These are phyloP conservation scores for Ophiostoma australiae DNA, from an alignment of 2,329 filamentous ascomycete species.

Conservation along the genomic window DNA sequence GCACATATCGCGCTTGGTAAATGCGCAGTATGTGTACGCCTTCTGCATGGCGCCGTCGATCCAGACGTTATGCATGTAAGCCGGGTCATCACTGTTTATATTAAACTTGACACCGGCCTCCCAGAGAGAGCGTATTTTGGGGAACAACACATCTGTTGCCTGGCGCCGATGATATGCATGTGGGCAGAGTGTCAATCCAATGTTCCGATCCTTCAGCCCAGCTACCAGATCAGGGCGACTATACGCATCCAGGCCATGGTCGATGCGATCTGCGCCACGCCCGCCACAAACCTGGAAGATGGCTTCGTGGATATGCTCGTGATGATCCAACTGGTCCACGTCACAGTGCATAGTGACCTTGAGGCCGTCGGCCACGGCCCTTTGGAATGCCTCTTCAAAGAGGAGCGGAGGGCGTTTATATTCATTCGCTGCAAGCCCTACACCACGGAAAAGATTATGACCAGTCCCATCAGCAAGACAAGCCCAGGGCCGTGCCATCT, in stretches of 20 bases:
- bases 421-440: slow-evolving; percentile 4
- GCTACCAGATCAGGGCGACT: slow-evolving; percentile 1
- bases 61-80: slow-evolving; percentile 9
- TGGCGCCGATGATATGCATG: slow-evolving; percentile 12
- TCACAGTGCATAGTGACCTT: slow-evolving; percentile 10
- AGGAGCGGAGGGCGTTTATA: slow-evolving; percentile 4
- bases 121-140: slow-evolving; percentile 8
- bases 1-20: neutral
- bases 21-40: slow-evolving; percentile 4
- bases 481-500: neutral
- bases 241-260: slow-evolving; percentile 15
- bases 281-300: slow-evolving; percentile 6
- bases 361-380: neutral
- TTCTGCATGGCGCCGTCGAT: slow-evolving; percentile 14
- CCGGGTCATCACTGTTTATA: neutral
- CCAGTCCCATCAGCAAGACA: slow-evolving; percentile 10
- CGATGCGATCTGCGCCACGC: slow-evolving; percentile 9
- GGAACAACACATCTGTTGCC: neutral
- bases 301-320: slow-evolving; percentile 13
- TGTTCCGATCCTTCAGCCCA: neutral
- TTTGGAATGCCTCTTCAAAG: neutral
- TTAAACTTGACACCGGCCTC: slow-evolving; percentile 4
- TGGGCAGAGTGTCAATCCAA: neutral
- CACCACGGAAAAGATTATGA: slow-evolving; percentile 7
- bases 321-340: slow-evolving; percentile 12